phyloP scores from a whole-genome alignment of 352 stramenopile species.

The Phytophthora pinifolia region DNA sequence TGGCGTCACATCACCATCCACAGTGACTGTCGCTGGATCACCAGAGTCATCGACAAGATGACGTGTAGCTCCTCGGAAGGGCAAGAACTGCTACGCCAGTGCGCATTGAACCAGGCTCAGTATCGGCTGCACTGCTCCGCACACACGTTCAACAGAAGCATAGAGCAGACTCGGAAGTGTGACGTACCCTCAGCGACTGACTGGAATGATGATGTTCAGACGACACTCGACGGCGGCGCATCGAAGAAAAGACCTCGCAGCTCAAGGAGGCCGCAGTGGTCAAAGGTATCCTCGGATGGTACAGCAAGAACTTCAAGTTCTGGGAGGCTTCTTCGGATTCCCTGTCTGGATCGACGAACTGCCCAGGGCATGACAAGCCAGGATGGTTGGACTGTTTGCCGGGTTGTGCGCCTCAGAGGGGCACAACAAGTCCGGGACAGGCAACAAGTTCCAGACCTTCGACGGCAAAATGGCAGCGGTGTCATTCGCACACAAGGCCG shows the following conservation, averaged over 20 bases:
- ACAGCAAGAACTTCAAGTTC: conserved; percentile 9
- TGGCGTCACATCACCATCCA: too few relatives aligned
- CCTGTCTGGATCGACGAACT: conserved; percentile 24
- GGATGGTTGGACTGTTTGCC: conserved; percentile 20
- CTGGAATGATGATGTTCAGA: neutral
- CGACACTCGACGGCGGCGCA: neutral
- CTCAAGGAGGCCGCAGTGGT: neutral
- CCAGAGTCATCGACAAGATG: conserved; percentile 10
- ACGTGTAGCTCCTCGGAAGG: neutral
- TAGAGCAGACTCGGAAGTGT: conserved; percentile 5
- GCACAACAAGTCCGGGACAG: conserved; percentile 22
- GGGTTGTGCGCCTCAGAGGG: conserved; percentile 12
- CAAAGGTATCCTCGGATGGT: neutral
- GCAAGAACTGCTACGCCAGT: conserved; percentile 2
- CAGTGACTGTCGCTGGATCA: conserved; percentile 2
- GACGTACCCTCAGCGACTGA: conserved; percentile 4
- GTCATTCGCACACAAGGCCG: conserved; percentile 20
- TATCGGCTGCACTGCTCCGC: conserved; percentile 4
- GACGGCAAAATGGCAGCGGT: conserved; percentile 28
- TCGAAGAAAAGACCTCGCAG: too few relatives aligned
- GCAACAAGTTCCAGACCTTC: conserved; percentile 33
- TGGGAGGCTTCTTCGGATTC: conserved; percentile 7
- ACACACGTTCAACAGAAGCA: conserved; percentile 8
- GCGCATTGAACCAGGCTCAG: conserved; percentile 18
- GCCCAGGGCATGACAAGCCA: conserved; percentile 21